Evolutionary conservation across 768 basidiomycete species (phyloP), one percentile per base, ranked within the genome.

Genomic region (Xerocomus potaroensis): DNA sequence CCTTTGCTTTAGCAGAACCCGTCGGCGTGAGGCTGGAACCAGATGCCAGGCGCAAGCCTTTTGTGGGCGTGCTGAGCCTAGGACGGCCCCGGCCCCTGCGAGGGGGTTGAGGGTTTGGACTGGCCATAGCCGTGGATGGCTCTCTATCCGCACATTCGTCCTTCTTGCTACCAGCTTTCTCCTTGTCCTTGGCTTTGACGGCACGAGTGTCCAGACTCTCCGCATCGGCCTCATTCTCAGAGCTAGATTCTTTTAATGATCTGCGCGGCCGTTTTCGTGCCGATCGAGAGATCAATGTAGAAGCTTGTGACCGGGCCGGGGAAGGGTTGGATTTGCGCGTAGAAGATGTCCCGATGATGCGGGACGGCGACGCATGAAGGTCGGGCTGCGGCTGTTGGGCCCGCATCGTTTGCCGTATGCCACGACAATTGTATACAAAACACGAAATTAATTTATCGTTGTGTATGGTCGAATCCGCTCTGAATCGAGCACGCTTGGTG

Each of bases 401-500:
- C 23, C 51, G 14, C n/a, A n/a, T n/a, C n/a, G n/a, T n/a, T n/a
- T 57, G 53, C 31, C 59, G 61, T 43, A 57, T 71, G 24, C 75
- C 73, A 47, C 71, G 77, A 53, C 87, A 90, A 23, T 79, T 73
- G 10, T 78, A 57, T 4, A 64, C 62, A 19, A 72, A 63, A 58
- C 88, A 91, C 0, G 84, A 76, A 2, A 65, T 64, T 45, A 90
- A 74, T 61, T 81, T 89, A 60, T 91, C 88, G 49, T 85, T 70
- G 24, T 68, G 53, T 42, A 68, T 54, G 1, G 83, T 81, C 14
- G 88, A 84, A 63, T 91, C 88, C 5, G 81, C 79, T 41, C 87
- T 79, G 70, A 88, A 91, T 5, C 87, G 74, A 0, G 88, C 88
- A 36, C 88, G 84, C 65, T 78, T 89, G 31, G 65, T 44, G 55